phyloP scores from a whole-genome alignment of 768 basidiomycete genomes.

The Phaffia tasmanica region DNA sequence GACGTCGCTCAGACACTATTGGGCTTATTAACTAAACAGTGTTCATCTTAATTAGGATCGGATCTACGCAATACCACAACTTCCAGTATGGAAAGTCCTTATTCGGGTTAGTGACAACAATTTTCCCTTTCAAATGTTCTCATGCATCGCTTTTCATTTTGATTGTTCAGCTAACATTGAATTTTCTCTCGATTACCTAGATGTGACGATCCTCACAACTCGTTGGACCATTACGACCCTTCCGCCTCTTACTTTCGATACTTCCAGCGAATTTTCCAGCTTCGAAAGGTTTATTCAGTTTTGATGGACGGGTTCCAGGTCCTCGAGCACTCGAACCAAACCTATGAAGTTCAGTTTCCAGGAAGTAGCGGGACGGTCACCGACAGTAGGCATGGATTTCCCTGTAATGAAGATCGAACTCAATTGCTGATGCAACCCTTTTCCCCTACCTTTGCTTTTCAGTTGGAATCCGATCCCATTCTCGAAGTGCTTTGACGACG shows the following conservation, averaged over 20 bases:
- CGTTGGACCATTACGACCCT: constrained; percentile 88
- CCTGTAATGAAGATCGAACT: background rate
- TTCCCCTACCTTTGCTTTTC: background rate
- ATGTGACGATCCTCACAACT: constrained; percentile 80
- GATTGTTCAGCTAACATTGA: background rate
- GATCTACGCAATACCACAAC: constrained; percentile 87
- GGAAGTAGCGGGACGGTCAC: constrained; percentile 72
- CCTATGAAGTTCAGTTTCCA: constrained; percentile 60
- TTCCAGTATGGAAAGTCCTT: constrained; percentile 69
- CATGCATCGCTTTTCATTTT: background rate
- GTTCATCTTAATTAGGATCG: constrained; percentile 41
- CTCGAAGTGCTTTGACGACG: constrained; percentile 51
- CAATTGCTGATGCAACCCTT: background rate
- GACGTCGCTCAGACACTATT: background rate
- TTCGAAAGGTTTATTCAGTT: constrained; percentile 57
- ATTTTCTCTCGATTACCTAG: background rate
- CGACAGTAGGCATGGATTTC: constrained; percentile 41
- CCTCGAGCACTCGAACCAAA: constrained; percentile 73
- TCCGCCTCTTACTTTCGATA: constrained; percentile 34
- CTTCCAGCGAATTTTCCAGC: constrained; percentile 52
- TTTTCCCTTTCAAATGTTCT: background rate
- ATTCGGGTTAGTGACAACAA: constrained; percentile 43
- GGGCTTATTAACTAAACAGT: background rate
- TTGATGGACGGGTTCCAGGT: constrained; percentile 80
- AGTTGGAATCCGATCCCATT: constrained; percentile 72